phyloP scores from a whole-genome alignment of 306 rosid genomes.

The Dryas alaskensis region DNA sequence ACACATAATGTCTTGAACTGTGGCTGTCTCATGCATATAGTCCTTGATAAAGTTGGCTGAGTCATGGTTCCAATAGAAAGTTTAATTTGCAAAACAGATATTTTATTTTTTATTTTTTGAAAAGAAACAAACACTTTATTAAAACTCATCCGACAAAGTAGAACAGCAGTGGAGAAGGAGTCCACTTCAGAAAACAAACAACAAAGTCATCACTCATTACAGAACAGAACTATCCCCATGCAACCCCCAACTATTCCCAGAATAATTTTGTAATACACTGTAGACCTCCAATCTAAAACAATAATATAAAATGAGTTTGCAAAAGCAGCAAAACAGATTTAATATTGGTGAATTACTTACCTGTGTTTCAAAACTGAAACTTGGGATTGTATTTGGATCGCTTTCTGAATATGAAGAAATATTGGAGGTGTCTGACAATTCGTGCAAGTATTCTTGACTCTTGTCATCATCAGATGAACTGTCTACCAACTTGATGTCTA shows the following conservation, averaged over 20 bases:
- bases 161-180: no score
- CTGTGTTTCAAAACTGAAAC: conserved; percentile 97
- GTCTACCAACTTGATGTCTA: conserved; percentile 54
- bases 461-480: conserved; percentile 45
- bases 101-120: no score
- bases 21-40: not conserved
- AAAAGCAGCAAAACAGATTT: not conserved
- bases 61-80: not conserved
- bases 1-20: not conserved
- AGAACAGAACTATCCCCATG: no score
- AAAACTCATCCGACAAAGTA: no score
- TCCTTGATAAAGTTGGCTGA: not conserved
- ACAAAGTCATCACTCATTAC: no score
- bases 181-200: not conserved
- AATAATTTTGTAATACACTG: no score
- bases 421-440: conserved; percentile 38
- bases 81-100: not conserved
- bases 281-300: no score
- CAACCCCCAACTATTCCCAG: no score
- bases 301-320: no score
- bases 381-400: conserved; percentile 49
- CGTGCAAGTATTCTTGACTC: conserved; percentile 37
- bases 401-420: conserved; percentile 36
- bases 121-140: no score
- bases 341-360: conserved; percentile 28